Evolutionary conservation across 2,329 filamentous ascomycete species (phyloP), one percentile per base, ranked within the genome.

Genomic region (Aspergillus ibericus): DNA sequence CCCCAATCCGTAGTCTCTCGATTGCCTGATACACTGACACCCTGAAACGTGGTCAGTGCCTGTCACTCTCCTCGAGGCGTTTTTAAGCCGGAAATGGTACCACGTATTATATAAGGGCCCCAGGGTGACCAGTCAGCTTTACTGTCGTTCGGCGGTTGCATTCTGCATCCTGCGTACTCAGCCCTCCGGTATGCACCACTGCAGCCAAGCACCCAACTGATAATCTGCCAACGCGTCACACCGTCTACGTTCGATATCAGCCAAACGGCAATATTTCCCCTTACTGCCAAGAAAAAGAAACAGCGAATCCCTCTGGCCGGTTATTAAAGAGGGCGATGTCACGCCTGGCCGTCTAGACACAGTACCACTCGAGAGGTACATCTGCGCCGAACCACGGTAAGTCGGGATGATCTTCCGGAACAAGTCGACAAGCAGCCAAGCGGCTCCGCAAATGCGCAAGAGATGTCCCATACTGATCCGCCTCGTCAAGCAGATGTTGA

Each of bases 161-260:
- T 56, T 34, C 61, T 63, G 59, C 63, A 56, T 51, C 58, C 61
- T 62, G 62, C 62, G 56, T 48, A 61, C 58, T 63, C 60, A 55
- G 57, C 57, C 61, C 55, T 51, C 56, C 57, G 53, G 59, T 59
- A 52, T 55, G 56, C 55, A 32, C 52, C 50, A 53, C 58, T 60
- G 55, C 60, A 38, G 59, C 62, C 58, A 56, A 58, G 52, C 40
- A 44, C 55, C 56, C 49, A 54, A 49, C 53, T 53, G 50, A 50
- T 55, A 58, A 53, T 60, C 54, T 55, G 51, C 47, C 56, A 66
- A 66, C 66, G 59, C 64, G 66, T 68, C 64, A 67, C 61, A 66
- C 62, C 58, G 61, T 66, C 58, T 60, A 55, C 49, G 58, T 47
- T 52, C 58, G 51, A 58, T 55, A 46, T 27, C 18, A 50, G 44